Evolutionary conservation across 495 filamentous ascomycete species (phyloP).

Genomic region (Mycothermus thermophilus): DNA sequence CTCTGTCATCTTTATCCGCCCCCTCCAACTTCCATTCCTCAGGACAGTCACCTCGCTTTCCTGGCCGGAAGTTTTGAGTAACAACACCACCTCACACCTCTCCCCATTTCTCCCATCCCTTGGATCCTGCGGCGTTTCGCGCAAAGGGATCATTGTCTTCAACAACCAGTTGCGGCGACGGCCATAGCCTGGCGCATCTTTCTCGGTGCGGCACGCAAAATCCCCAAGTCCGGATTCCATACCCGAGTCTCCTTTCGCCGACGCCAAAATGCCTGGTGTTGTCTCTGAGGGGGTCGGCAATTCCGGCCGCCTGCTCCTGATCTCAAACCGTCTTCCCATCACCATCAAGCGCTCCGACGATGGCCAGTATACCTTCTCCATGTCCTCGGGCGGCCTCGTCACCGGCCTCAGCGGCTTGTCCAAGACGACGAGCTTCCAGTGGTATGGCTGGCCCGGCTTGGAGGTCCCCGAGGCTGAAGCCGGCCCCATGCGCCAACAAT

Average conservation of each 20-base stretch:
- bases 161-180: too few relatives aligned
- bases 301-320: slow-evolving; percentile 51
- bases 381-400: slow-evolving; percentile 91
- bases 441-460: slow-evolving; percentile 95
- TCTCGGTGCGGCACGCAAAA: too few relatives aligned
- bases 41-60: too few relatives aligned
- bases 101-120: neutral
- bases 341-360: slow-evolving; percentile 86
- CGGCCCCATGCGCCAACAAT: slow-evolving; percentile 47
- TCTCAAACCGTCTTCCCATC: slow-evolving; percentile 89
- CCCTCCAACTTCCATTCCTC: too few relatives aligned
- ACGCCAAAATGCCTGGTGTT: slow-evolving; percentile 17
- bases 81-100: neutral
- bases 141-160: too few relatives aligned
- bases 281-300: slow-evolving; percentile 9
- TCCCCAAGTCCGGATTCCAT: too few relatives aligned
- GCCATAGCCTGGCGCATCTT: too few relatives aligned
- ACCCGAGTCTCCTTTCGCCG: neutral
- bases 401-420: slow-evolving; percentile 79
- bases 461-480: slow-evolving; percentile 65
- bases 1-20: too few relatives aligned
- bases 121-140: too few relatives aligned
- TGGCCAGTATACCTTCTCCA: slow-evolving; percentile 66
- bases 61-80: too few relatives aligned
- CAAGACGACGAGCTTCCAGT: slow-evolving; percentile 84